Evolutionary conservation across 306 rosid genomes (phyloP), one percentile per base, ranked within the genome.

Genomic region (Vigna mungo): DNA sequence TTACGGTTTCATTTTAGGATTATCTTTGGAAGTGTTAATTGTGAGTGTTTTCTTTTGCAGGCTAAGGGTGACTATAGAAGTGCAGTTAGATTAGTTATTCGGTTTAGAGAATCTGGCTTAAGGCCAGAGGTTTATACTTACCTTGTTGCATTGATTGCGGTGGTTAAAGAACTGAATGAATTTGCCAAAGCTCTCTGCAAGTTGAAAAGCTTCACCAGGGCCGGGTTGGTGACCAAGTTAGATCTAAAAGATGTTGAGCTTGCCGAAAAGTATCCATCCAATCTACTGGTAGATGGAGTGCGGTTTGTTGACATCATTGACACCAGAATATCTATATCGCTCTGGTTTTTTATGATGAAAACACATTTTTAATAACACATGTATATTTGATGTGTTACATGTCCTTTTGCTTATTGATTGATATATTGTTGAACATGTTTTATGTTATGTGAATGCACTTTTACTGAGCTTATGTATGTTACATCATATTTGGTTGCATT

Each of bases 91-190:
- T 81, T 89, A 87, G 97, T 95, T 64, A 85, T 90, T 65, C 88
- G 79, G 8, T 79, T 89, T 18, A 90, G 93, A 84, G 97, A 90
- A 84, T 90, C 97, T 64, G 96, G 99, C 56, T 68, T 95, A 87
- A 89, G 81, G 87, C 96, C 99, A 30, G 97, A 95, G 90, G 86
- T 87, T 20, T 92, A 95, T 81, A 89, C 97, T 84, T 92, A 90
- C 79, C 97, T 95, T 58, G 84, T 90, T 64, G 99, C 97, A 44
- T 89, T 95, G 99, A 90, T 97, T 51, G 97, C 97, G 46, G 91
- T 89, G 72, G 97, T 95, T 60, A 95, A 95, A 83, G 99, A 92
- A 81, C 91, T 92, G 67, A 92, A 92, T 59, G 97, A 89, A 76
- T 77, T 95, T 14, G 89, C 89, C 16, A 95, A 95, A 87, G 88